Base-by-base conservation (phyloP, 1,139 yeast species). In the Meyerozyma elateridarum region DNA sequence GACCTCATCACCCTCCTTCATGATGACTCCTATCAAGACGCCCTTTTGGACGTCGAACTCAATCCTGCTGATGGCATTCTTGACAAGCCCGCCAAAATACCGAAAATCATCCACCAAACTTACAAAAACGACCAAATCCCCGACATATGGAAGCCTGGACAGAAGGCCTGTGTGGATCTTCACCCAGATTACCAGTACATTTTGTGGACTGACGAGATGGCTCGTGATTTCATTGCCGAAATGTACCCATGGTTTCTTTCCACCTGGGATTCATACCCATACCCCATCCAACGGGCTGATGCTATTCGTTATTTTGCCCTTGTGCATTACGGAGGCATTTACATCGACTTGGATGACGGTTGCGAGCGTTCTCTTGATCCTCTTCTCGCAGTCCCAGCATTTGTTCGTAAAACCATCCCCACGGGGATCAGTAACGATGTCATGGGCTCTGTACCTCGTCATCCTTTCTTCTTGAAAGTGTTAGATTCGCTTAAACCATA, bases 391-490 rank as follows among this genome's bases (percentile, higher is more conserved):
- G 84, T 76, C 6, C 88, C 95, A 0, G 94, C 95, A 1, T 85
- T 85, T 64, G 85, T 84, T 16, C 70, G 96, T 40, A 85, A 85
- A 53, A 88, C 97, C 1, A 62, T 75, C 6, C 97, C 97, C 20
- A 82, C 95, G 0, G 97, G 96, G 34, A 79, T 88, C 32, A 85
- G 95, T 11, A 88, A 88, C 56, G 96, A 88, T 55, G 88, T 88
- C 15, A 84, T 88, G 95, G 96, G 95, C 8, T 64, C 93, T 3
- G 78, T 83, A 9, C 95, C 95, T 20, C 65, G 70, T 34, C 97
- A 88, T 58, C 95, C 96, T 2, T 85, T 87, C 60, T 87, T 85
- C 63, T 54, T 69, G 32, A 81, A 81, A 52, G 84, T 73, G 12
- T 71, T 87, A 42, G 79, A 79, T 41, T 73, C 72, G 34, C 66